Conservation (phyloP, 352 stramenopile genomes). For the Phytophthora niederhauseri region DNA sequence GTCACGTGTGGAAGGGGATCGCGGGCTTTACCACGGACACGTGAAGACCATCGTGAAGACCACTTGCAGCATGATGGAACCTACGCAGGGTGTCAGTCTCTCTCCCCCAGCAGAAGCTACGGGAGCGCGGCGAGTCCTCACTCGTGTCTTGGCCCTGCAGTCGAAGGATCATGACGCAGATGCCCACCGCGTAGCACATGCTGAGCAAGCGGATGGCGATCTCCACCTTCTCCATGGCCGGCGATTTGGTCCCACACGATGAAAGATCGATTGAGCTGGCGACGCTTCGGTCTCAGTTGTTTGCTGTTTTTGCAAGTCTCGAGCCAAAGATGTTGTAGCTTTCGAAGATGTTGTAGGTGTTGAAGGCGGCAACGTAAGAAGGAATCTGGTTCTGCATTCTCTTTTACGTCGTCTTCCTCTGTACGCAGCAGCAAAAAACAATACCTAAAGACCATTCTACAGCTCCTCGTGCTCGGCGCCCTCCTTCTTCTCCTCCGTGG, state of each 20-base stretch:
- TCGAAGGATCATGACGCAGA: conserved; percentile 57
- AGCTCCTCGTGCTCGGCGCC: conserved; percentile 58
- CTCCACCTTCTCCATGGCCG: conserved; percentile 69
- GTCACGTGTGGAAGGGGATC: neutral
- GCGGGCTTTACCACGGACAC: conserved; percentile 62
- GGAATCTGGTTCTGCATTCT: conserved; percentile 22
- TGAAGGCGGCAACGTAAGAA: too few species aligned
- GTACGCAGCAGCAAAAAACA: conserved; percentile 28
- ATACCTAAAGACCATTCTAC: conserved; percentile 37
- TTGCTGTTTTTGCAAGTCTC: too few species aligned
- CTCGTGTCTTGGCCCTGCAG: conserved; percentile 65
- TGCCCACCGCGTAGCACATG: conserved; percentile 56
- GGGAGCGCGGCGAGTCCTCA: conserved; percentile 18
- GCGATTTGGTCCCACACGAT: too few species aligned
- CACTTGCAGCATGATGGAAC: conserved; percentile 77
- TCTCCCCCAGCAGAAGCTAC: neutral
- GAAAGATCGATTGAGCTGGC: too few species aligned
- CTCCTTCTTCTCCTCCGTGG: conserved; percentile 37
- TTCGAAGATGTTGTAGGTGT: too few species aligned
- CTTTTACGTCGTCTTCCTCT: conserved; percentile 36
- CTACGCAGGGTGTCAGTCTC: conserved; percentile 30
- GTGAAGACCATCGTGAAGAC: conserved; percentile 88
- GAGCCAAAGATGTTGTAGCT: too few species aligned
- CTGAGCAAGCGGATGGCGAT: conserved; percentile 69
- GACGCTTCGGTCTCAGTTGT: too few species aligned